Conservation (phyloP, 805 yeast genomes). For the Metschnikowia sp. region DNA sequence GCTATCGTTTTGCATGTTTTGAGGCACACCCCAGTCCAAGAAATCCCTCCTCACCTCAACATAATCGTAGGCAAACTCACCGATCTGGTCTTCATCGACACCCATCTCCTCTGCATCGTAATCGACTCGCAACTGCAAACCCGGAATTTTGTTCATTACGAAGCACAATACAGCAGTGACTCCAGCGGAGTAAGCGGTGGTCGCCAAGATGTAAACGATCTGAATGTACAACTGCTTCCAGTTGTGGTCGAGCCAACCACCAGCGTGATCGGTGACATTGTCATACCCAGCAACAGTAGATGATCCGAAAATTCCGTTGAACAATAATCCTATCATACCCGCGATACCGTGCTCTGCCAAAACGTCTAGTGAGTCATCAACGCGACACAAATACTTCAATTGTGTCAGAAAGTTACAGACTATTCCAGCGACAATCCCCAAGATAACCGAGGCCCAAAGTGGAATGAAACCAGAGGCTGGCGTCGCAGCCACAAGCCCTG, state of each 20-base stretch:
- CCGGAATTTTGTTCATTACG: conserved; percentile 75
- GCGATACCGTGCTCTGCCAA: conserved; percentile 99
- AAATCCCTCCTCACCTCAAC: conserved; percentile 95
- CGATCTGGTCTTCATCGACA: conserved; percentile 94
- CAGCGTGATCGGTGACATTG: conserved; percentile 75
- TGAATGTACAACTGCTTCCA: conserved; percentile 91
- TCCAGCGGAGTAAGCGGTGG: conserved; percentile 67
- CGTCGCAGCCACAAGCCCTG: conserved; percentile 96
- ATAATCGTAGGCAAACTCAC: conserved; percentile 98
- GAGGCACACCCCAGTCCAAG: conserved; percentile 46
- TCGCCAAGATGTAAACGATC: conserved; percentile 75
- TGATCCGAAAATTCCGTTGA: conserved; percentile 85
- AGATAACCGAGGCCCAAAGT: conserved; percentile 82
- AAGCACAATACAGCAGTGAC: conserved; percentile 77
- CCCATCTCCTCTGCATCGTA: conserved; percentile 87
- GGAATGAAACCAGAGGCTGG: conserved; percentile 92
- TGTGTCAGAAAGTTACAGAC: conserved; percentile 90
- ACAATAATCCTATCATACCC: conserved; percentile 85
- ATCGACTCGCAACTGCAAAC: conserved; percentile 71
- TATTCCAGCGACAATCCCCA: conserved; percentile 77
- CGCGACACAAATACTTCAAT: conserved; percentile 71
- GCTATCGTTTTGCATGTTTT: conserved; percentile 9
- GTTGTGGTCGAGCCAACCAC: conserved; percentile 92
- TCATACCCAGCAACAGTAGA: conserved; percentile 89
- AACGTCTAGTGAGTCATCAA: conserved; percentile 92